Base-by-base conservation (phyloP, 2,329 filamentous ascomycete genomes). In the Beauveria medogensis region DNA sequence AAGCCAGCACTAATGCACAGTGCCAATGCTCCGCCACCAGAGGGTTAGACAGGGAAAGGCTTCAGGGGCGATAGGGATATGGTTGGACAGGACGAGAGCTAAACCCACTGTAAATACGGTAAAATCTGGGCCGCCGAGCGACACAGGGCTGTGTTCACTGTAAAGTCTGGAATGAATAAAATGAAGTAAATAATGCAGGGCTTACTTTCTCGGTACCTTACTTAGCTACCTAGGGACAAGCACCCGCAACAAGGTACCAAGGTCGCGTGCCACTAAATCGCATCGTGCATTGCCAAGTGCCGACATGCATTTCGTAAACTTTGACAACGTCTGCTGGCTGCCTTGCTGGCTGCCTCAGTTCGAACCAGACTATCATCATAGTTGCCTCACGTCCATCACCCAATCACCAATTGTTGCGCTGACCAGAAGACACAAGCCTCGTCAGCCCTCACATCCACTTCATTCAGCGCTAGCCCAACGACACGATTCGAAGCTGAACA, bases 401-500 rank as follows among this genome's bases (percentile, higher is more conserved):
- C 47, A 50, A 58, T 41, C 46, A 58, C 18, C 30, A 16, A 40
- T 41, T 43, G 37, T 48, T 51, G 43, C 43, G 28, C 28, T 30
- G 7, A n/a, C 46, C 56, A 52, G 22, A 52, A 47, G 26, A 30
- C n/a, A 7, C 26, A 52, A 30, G 47, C 46, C 48, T 44, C 24
- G 34, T 59, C 56, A 59, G 47, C 34, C 47, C 5, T 22, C 8
- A n/a, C 28, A 37, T 41, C 57, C 57, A 59, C 48, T 22, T 22
- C 24, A 59, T 46, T 47, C 5, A 20, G 37, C 40, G 48, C 28
- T 43, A 47, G 10, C 40, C 7, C 28, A 16, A 26, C 26, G 5
- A 47, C 56, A 16, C 56, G 50, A 54, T 41, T 46, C 28, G 12
- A 40, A 59, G 57, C 57, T 59, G 57, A 59, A 54, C 46, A 9